Evolutionary conservation across 1,139 yeast genomes (phyloP).

Genomic region (Pichia kudriavzevii): DNA sequence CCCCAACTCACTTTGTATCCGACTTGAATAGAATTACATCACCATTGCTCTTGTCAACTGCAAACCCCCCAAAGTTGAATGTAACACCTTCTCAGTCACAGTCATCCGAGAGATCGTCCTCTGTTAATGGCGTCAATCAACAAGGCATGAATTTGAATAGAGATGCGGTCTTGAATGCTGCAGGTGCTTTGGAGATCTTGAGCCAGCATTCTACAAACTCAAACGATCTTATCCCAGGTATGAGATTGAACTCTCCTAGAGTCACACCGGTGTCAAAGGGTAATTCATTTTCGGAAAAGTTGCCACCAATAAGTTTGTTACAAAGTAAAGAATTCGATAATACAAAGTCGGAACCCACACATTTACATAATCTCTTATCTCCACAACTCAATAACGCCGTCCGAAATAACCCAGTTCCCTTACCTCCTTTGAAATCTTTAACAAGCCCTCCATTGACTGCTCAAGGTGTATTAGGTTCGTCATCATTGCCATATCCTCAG

Average conservation of each 20-base stretch:
- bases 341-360: conserved; percentile 12
- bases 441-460: conserved; percentile 2
- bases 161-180: conserved; percentile 33
- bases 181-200: conserved; percentile 54
- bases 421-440: conserved; percentile 11
- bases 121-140: conserved; percentile 12
- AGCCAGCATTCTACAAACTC: conserved; percentile 21
- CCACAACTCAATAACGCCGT: conserved; percentile 6
- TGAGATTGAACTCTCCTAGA: conserved; percentile 22
- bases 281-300: conserved; percentile 9
- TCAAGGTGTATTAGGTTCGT: too few relatives aligned
- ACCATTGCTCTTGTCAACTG: conserved; percentile 42
- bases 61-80: conserved; percentile 31
- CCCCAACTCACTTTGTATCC: conserved; percentile 66
- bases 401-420: conserved; percentile 3
- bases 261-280: conserved; percentile 10
- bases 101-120: conserved; percentile 27
- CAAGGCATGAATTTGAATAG: conserved; percentile 19
- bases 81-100: conserved; percentile 26
- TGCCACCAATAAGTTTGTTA: conserved; percentile 23
- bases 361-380: conserved; percentile 15
- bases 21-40: conserved; percentile 58
- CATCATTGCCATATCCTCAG: background rate
- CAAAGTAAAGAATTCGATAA: too few relatives aligned
- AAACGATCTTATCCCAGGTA: conserved; percentile 26